Evolutionary conservation across 2,329 filamentous ascomycete genomes (phyloP).

Genomic region (Leptosphaerulina australis): DNA sequence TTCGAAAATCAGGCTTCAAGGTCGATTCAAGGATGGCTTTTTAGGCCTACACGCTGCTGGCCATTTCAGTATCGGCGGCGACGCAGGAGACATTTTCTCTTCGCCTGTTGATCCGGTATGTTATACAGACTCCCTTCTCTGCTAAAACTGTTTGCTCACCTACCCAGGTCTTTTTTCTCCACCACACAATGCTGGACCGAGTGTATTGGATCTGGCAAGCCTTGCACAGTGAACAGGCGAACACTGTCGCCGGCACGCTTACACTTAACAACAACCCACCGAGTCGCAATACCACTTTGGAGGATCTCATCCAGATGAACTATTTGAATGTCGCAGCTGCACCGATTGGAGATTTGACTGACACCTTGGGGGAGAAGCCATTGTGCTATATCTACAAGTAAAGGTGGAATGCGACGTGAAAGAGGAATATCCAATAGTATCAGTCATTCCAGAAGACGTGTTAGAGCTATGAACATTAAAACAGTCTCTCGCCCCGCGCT

Average conservation of each 20-base stretch:
- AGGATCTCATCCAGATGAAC: constrained; percentile 51
- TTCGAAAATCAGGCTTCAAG: constrained; percentile 10
- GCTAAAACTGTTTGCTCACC: no score
- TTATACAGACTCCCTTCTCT: no score
- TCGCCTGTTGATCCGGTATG: constrained; percentile 55
- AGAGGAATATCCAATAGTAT: no score
- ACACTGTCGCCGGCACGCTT: constrained; percentile 40
- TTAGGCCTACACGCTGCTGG: constrained; percentile 52
- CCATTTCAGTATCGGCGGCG: constrained; percentile 35
- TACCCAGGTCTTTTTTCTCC: constrained; percentile 49
- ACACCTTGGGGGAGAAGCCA: constrained; percentile 49
- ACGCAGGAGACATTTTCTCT: constrained; percentile 52
- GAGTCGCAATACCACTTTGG: constrained; percentile 53
- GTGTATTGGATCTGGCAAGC: constrained; percentile 58
- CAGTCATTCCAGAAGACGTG: background rate
- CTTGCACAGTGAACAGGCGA: constrained; percentile 22
- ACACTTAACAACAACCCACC: constrained; percentile 54
- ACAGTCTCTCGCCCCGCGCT: constrained; percentile 17
- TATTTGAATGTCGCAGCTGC: constrained; percentile 34
- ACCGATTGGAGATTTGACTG: constrained; percentile 48
- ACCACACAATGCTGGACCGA: constrained; percentile 56
- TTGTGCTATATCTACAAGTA: constrained; percentile 55
- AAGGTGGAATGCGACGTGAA: background rate
- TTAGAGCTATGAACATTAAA: background rate
- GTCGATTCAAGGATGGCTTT: constrained; percentile 23